These are phyloP conservation scores for Aureobasidium musti DNA, from an alignment of 2,329 filamentous ascomycete genomes.

Conservation along the genomic window DNA sequence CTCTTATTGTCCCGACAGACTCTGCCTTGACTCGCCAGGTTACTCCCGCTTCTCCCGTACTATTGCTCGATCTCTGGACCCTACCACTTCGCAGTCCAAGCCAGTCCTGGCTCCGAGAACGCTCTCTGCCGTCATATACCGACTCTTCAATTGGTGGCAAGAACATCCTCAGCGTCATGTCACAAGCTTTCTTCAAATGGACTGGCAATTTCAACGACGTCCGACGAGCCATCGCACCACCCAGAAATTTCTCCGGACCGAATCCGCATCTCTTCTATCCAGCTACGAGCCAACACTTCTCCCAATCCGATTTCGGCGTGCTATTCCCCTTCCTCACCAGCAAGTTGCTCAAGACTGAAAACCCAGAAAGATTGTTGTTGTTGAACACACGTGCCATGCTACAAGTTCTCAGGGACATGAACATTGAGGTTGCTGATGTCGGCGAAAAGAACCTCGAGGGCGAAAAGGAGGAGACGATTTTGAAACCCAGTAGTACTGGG, in stretches of 20 bases:
- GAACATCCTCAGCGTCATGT: conserved; percentile 69
- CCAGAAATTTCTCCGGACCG: conserved; percentile 33
- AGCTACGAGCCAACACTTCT: conserved; percentile 72
- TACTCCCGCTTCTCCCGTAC: conserved; percentile 64
- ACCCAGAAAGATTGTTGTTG: conserved; percentile 77
- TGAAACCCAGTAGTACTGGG: conserved; percentile 24
- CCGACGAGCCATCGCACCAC: conserved; percentile 60
- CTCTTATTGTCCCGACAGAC: conserved; percentile 62
- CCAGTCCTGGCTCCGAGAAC: conserved; percentile 65
- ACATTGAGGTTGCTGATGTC: conserved; percentile 47
- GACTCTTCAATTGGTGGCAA: conserved; percentile 54
- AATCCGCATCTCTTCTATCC: conserved; percentile 74
- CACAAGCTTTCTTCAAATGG: conserved; percentile 79
- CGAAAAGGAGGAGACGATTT: conserved; percentile 35
- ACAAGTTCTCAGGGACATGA: conserved; percentile 62
- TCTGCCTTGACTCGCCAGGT: conserved; percentile 64
- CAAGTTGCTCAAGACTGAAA: conserved; percentile 57
- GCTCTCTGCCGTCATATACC: conserved; percentile 70
- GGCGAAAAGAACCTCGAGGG: conserved; percentile 47
- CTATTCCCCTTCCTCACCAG: conserved; percentile 70
- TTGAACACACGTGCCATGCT: conserved; percentile 81
- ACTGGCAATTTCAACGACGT: conserved; percentile 68
- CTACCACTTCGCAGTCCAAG: conserved; percentile 67
- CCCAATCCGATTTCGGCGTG: conserved; percentile 79
- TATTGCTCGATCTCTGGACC: conserved; percentile 80